Evolutionary conservation across 202 grass and related monocot species (phyloP), one percentile per base, ranked within the genome.

Genomic region (Setaria italica): DNA sequence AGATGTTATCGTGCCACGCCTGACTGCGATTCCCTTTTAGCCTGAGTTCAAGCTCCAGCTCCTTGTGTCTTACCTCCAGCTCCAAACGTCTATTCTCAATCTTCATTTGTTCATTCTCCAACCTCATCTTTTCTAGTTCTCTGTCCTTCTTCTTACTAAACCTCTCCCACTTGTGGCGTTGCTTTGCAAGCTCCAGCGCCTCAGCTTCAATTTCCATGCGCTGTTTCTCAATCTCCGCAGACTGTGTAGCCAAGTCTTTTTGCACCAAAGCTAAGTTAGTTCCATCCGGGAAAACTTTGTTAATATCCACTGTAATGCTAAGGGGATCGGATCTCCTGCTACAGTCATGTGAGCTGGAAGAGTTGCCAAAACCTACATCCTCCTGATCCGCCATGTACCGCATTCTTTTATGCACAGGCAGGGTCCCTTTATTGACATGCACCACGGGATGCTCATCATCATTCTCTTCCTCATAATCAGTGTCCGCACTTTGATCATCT

Each of bases 71-170:
- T 60, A 97, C 72, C 69, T 91, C 87, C 20, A 97, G 80, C n/a
- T 86, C 81, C 85, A 94, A 77, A 59, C 62, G 60, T 66, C 85
- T 90, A 88, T 94, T 97, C 82, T 90, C 95, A 43, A 88, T 48
- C 89, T 71, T 89, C 87, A 93, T 87, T 72, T 78, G 82, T 85
- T 93, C 95, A 78, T 94, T 97, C 63, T 94, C 88, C 39, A 88
- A 71, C 32, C 83, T 90, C 92, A 97, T 94, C 62, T 76, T 92
- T 80, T 94, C 88, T 69, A 97, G 65, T 82, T 97, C 95, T 70
- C 80, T 84, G 43, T 97, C 95, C 79, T 97, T 93, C 82, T 88
- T 93, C 45, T 91, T 94, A 75, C 89, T 80, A 67, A 92, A 93
- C 34, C 30, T 54, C 47, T 91, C 90, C 95, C 95, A 97, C 76